Evolutionary conservation across 2,329 filamentous ascomycete species (phyloP), one percentile per base, ranked within the genome.

Genomic region (Cladophialophora carrionii): DNA sequence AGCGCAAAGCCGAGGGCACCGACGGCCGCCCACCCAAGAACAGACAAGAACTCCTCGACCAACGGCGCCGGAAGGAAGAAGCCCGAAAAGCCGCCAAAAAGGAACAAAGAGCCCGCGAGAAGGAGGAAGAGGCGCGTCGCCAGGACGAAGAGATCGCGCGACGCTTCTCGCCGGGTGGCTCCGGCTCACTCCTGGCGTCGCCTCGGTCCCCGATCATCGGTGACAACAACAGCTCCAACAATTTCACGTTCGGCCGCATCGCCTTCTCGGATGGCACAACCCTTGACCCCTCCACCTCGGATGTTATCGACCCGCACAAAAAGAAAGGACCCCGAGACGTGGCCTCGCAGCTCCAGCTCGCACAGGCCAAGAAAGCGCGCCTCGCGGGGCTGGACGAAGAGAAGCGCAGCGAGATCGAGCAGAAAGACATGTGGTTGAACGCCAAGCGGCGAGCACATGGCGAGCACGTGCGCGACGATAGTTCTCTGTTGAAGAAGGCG

Each of bases 381-480:
- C 80, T 98, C 32, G 85, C 88, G 52, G 85, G 82, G 31, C 85
- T 96, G 73, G 90, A 94, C 72, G 86, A 89, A 0, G 85, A 87
- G 70, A 96, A 96, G 80, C 89, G 90, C 62, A 88, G 88, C 67
- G 91, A 96, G 65, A 89, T 98, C 52, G 88, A 92, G 66, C 91
- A 97, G 78, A 98, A 98, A 82, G 94, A 99, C 73, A 82, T 88
- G 64, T 99, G 95, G 95, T 83, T 97, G 65, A 94, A 90, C 55
- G 95, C 95, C 2, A 90, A 94, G 78, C 91, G 92, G 78, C 88
- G 90, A 26, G 92, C 90, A 1, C 91, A 96, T 76, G 95, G 95
- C 56, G 93, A 96, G 74, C 90, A 91, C 75, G 89, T 97, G 37
- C 88, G 87, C 66, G 92, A 98, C 74, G 92, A 96, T 76, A 91